phyloP scores from a whole-genome alignment of 1,139 yeast species.

The Suhomyces wounanorum region DNA sequence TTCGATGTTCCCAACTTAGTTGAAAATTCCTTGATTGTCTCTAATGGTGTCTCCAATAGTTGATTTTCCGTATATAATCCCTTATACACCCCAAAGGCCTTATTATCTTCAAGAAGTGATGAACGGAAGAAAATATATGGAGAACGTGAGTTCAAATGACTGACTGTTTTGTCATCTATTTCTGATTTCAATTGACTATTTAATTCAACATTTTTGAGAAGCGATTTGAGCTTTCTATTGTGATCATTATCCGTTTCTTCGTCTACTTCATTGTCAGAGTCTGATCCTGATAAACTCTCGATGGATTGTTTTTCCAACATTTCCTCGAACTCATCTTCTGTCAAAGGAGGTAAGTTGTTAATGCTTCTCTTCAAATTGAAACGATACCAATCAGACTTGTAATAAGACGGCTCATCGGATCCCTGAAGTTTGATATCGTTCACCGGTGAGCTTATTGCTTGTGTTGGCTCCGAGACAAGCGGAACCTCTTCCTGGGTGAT shows the following conservation, averaged over 20 bases:
- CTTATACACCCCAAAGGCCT: constrained; percentile 72
- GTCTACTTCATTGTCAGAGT: constrained; percentile 31
- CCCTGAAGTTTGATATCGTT: background rate
- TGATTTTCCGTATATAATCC: constrained; percentile 51
- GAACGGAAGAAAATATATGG: constrained; percentile 63
- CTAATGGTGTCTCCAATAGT: constrained; percentile 39
- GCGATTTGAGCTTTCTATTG: constrained; percentile 19
- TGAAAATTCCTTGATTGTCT: constrained; percentile 38
- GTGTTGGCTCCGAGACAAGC: background rate
- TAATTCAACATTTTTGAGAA: constrained; percentile 35
- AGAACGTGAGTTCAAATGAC: constrained; percentile 63
- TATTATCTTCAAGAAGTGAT: constrained; percentile 39
- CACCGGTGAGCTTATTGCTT: background rate
- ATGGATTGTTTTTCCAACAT: constrained; percentile 52
- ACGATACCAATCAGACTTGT: constrained; percentile 61
- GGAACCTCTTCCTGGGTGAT: constrained; percentile 33
- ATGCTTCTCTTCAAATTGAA: constrained; percentile 59
- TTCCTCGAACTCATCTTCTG: constrained; percentile 61
- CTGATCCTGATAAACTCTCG: constrained; percentile 65
- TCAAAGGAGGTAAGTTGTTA: constrained; percentile 47
- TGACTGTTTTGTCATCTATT: constrained; percentile 35
- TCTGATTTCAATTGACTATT: constrained; percentile 16
- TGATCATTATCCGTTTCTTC: constrained; percentile 15
- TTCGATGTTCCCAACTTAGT: constrained; percentile 26
- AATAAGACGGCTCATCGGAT: constrained; percentile 28